phyloP scores from a whole-genome alignment of 192 early-diverging fungal species.

The Diversispora epigaea region DNA sequence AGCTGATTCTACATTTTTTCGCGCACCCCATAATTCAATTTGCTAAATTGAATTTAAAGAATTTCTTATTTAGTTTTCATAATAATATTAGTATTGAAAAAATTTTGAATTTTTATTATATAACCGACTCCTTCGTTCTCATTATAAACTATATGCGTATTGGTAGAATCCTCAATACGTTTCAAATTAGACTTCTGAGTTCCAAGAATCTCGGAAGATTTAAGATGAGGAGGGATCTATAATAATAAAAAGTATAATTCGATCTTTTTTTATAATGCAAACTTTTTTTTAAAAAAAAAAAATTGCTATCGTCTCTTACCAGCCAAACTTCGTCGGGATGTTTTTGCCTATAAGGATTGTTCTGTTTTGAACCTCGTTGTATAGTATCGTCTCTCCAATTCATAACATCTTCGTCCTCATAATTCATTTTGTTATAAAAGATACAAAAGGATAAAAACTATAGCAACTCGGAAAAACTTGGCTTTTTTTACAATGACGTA shows the following conservation, averaged over 20 bases:
- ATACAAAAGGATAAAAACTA: no score
- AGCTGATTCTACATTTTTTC: conserved; percentile 26
- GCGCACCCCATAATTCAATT: conserved; percentile 46
- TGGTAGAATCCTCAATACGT: conserved; percentile 34
- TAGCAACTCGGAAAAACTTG: no score
- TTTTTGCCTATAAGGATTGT: neutral
- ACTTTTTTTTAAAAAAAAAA: neutral
- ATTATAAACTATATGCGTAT: conserved; percentile 38
- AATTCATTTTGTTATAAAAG: neutral
- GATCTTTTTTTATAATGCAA: neutral
- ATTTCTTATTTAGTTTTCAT: neutral
- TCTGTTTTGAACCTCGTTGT: neutral
- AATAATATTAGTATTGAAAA: neutral
- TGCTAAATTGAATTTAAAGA: conserved; percentile 18
- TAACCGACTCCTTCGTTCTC: conserved; percentile 6
- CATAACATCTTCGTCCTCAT: neutral
- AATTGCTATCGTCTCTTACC: conserved; percentile 15
- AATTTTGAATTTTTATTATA: conserved; percentile 6
- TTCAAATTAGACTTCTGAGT: conserved; percentile 14
- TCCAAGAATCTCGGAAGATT: conserved; percentile 32
- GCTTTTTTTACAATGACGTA: no score
- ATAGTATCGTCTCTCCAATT: neutral
- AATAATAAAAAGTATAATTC: neutral
- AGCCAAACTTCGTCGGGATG: conserved; percentile 43
- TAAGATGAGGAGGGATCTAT: conserved; percentile 24